Conservation (phyloP, 495 filamentous ascomycete species). For the Neurospora sp. region DNA sequence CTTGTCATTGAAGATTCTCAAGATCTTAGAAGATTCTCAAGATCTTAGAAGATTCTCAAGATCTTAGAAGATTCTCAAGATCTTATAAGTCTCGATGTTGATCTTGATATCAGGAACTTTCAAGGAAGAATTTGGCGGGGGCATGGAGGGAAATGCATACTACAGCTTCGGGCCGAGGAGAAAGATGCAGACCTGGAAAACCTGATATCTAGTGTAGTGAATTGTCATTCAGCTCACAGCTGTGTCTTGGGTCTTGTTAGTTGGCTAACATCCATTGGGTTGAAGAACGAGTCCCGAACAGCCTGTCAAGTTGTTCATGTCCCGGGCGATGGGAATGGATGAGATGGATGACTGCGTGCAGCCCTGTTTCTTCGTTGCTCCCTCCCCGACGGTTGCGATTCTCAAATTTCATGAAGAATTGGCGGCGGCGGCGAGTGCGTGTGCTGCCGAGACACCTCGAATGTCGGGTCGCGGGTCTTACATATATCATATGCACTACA, state of each 20-base stretch:
- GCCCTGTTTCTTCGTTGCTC: no score
- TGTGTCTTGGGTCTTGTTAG: background rate
- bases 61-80: no score
- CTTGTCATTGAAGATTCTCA: no score
- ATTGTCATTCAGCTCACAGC: background rate
- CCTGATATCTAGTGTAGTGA: background rate
- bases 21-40: no score
- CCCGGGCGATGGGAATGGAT: background rate
- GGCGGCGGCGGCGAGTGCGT: background rate
- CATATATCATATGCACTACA: background rate
- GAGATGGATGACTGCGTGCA: background rate
- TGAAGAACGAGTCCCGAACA: background rate
- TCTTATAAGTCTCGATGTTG: background rate
- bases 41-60: no score
- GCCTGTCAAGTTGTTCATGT: background rate
- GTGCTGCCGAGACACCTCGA: background rate
- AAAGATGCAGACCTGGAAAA: background rate
- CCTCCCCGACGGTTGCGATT: background rate
- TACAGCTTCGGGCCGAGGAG: background rate
- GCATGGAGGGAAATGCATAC: background rate
- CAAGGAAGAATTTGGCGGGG: background rate
- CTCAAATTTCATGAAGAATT: background rate
- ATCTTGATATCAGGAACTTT: background rate
- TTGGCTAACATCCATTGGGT: background rate
- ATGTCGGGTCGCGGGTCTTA: background rate